Evolutionary conservation across 1,139 yeast species (phyloP).

Genomic region (Lodderomyces margitis): DNA sequence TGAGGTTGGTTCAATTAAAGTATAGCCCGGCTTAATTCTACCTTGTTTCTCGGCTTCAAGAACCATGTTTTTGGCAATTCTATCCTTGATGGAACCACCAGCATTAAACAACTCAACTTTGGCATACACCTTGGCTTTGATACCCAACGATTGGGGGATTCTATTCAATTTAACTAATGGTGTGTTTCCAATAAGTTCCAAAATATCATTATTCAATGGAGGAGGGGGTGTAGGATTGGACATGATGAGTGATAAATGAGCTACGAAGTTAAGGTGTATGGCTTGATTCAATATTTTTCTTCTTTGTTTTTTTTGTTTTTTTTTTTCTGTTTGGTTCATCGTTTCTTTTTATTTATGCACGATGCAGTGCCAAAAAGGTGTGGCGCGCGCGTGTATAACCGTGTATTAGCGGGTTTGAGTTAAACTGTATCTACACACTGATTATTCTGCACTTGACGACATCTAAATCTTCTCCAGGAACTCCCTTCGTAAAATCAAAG

Average conservation of each 20-base stretch:
- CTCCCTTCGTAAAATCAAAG: constrained; percentile 86
- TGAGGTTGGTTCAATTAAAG: constrained; percentile 86
- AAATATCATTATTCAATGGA: constrained; percentile 37
- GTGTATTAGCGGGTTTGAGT: background rate
- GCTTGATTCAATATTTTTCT: background rate
- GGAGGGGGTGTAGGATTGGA: constrained; percentile 22
- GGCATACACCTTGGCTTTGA: constrained; percentile 60
- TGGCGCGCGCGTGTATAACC: constrained; percentile 3
- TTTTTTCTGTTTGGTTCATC: constrained; percentile 4
- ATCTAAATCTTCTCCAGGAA: constrained; percentile 72
- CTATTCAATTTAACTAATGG: constrained; percentile 74
- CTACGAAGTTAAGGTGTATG: background rate
- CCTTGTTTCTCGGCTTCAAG: constrained; percentile 82
- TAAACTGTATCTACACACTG: constrained; percentile 17
- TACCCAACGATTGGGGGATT: constrained; percentile 74
- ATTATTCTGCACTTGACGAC: constrained; percentile 70
- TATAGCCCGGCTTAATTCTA: constrained; percentile 78
- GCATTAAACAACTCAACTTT: constrained; percentile 68
- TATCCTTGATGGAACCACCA: constrained; percentile 70
- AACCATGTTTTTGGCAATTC: constrained; percentile 67
- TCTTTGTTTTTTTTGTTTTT: constrained; percentile 7
- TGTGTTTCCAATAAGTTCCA: constrained; percentile 80
- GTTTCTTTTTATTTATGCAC: background rate
- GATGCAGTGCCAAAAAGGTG: background rate
- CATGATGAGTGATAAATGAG: constrained; percentile 2